Base-by-base conservation (phyloP, 495 filamentous ascomycete species). In the Penicillium manginii region DNA sequence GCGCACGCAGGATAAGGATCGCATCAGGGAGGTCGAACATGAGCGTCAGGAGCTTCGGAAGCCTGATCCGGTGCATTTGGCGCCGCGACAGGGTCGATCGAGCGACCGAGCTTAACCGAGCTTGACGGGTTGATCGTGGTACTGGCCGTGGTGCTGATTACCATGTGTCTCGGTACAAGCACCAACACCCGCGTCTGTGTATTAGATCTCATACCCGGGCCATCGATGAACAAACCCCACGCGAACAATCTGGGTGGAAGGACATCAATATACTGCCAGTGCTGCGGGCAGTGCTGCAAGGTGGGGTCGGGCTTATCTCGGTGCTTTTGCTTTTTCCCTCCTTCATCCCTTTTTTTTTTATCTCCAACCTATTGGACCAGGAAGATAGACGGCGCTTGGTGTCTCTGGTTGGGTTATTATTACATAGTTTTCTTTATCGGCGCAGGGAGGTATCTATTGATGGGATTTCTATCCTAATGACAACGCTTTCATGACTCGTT, bases 1-100 rank as follows among this genome's bases (percentile, higher is more conserved):
- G 39, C 70, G 68, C 40, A 74, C 73, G 1, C 64, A 64, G 32
- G 71, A 71, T 4, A 69, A 66, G 33, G 75, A 80, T 54, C 75
- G 76, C n/a, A 55, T 69, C 10, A 75, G 68, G 64, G 73, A 78
- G 57, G 19, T 65, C 22, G 70, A 73, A 29, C 61, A 68, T 6
- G 67, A 66, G 46, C 62, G 64, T 11, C 68, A 64, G 53, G 67
- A 70, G 17, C 46, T 62, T 58, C 67, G 65, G 33, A 60, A 37
- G 35, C 26, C 26, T 29, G 26, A 29, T 29, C 26, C 26, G 26
- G 26, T 29, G 26, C 26, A 29, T 29, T 29, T 29, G 26, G 26
- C 26, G 26, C 26, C 6, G 26, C 26, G 26, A 4, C 26, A 29
- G 3, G 26, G 26, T 29, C 26, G 26, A 29, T 29, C 26, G 26